Base-by-base conservation (phyloP, 371 early-diverging fungal species). In the Mucor circinelloides region DNA sequence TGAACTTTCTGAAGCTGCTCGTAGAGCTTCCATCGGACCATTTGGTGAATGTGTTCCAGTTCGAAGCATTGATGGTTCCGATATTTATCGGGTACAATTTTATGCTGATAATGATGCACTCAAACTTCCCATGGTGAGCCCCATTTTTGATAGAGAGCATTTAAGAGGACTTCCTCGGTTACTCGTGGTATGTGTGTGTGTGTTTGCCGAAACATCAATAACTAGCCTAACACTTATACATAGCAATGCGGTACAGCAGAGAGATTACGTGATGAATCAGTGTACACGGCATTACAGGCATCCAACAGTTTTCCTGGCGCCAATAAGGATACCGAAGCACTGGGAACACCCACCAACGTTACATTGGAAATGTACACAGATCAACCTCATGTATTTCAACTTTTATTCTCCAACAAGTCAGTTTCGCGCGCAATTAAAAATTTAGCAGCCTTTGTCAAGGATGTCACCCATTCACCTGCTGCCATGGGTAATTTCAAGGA, bases 371-470 rank as follows among this genome's bases (percentile, higher is more conserved):
- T 78, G 31, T 93, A 87, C 68, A 79, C 76, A 6, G 94, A 93
- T 64, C 93, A 93, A 87, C 87, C 91, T 4, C 94, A 94, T 64
- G 93, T 92, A 6, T 94, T 92, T 67, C 87, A 87, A 25, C 72
- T 89, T 58, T 72, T 90, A 46, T 67, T 80, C 17, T 67, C 72
- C 0, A 73, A 73, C 25, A 72, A 72, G 52, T 21, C 67, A 6
- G 66, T 73, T 13, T 61, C 63, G 5, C 36, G 68, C 12, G 71
- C 79, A 2, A 54, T 74, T 3, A 61, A 61, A 13, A 72, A 63
- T 27, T 27, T 79, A 23, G 72, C 70, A 13, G 59, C 63, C 1
- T 79, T 79, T 64, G 72, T 77, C 15, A 58, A 54, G 3, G 70
- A 72, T 13, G 58, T 66, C 1, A 68, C 74, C 2, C 25, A 55